Percentiles rank a stretch among this genome's conserved stretches.
Evolutionary conservation across 495 filamentous ascomycete genomes (phyloP).

Genomic region (Trichoderma gamsii): DNA sequence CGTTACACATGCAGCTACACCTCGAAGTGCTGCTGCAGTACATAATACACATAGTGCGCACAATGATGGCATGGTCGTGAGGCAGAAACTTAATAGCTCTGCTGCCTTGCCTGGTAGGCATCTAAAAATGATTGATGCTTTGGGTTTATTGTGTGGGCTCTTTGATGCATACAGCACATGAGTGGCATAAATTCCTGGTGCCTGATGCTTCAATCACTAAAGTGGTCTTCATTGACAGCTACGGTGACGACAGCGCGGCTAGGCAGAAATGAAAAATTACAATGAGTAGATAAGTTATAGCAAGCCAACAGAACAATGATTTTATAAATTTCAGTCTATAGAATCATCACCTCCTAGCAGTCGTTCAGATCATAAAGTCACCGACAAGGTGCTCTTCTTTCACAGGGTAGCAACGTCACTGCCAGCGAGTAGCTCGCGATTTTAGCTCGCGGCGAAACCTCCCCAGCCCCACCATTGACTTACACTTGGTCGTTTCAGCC

Average conservation of each 20-base stretch:
- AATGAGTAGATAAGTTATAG: background rate
- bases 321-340: background rate
- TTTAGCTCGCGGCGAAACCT: background rate
- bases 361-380: background rate
- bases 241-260: background rate
- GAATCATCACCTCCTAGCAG: background rate
- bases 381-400: background rate
- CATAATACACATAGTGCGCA: background rate
- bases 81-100: background rate
- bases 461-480: conserved; percentile 9
- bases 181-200: background rate
- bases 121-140: background rate
- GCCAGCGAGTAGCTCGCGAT: background rate
- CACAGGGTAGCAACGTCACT: background rate
- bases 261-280: background rate
- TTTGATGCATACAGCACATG: too few species aligned
- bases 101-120: background rate
- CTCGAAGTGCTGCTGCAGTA: too few species aligned
- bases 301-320: background rate
- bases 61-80: background rate
- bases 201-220: background rate
- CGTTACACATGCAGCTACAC: too few species aligned
- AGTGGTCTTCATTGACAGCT: background rate
- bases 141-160: too few species aligned
- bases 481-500: conserved; percentile 9